Conservation (phyloP, 768 basidiomycete species). For the Leucosporidium creatinivorum region DNA sequence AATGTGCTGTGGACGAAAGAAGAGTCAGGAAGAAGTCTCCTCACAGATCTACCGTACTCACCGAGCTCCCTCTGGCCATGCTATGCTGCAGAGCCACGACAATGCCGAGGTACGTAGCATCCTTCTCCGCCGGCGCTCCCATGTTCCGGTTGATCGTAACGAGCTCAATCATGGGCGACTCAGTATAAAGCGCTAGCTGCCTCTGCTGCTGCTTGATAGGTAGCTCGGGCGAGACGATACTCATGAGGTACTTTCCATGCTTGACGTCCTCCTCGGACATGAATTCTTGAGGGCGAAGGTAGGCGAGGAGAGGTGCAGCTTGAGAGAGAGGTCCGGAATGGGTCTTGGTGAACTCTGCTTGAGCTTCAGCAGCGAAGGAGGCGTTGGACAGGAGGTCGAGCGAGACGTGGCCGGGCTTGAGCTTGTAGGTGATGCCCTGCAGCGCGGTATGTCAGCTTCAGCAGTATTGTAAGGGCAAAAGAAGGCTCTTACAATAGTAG, state of each 20-base stretch:
- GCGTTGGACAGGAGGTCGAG: conserved; percentile 17
- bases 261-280: not conserved
- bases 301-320: conserved; percentile 10
- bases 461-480: too few relatives aligned
- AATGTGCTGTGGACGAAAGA: too few relatives aligned
- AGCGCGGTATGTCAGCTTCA: too few relatives aligned
- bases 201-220: not conserved
- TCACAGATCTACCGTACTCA: not conserved
- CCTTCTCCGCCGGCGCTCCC: conserved; percentile 22
- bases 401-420: conserved; percentile 7
- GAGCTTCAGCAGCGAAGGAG: not conserved
- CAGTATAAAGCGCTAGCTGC: not conserved
- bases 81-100: conserved; percentile 19
- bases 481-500: not conserved
- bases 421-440: conserved; percentile 22
- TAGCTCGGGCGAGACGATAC: conserved; percentile 4
- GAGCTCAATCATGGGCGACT: conserved; percentile 19
- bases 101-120: conserved; percentile 48
- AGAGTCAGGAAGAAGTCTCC: too few relatives aligned
- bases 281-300: conserved; percentile 10
- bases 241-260: conserved; percentile 1
- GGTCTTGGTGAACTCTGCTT: conserved; percentile 5
- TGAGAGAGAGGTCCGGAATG: conserved; percentile 20
- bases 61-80: conserved; percentile 19
- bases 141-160: conserved; percentile 16